These are phyloP conservation scores for Brassica juncea DNA, from an alignment of 345 rosid species.

Conservation along the genomic window DNA sequence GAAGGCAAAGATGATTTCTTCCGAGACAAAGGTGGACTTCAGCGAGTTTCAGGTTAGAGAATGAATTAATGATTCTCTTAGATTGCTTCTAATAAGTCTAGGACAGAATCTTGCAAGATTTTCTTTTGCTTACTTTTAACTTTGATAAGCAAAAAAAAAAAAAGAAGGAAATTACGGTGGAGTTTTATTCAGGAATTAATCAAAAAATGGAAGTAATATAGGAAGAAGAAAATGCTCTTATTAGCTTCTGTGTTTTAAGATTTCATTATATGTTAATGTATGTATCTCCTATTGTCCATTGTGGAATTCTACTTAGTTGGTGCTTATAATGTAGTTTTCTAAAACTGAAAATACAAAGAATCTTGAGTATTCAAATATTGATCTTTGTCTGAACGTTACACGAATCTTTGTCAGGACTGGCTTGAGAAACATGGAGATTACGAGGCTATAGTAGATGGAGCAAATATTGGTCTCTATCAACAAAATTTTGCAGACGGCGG, in stretches of 20 bases:
- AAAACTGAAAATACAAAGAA: not conserved
- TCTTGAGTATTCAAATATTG: not conserved
- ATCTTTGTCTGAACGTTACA: not conserved
- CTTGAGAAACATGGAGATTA: constrained; percentile 59
- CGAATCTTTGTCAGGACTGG: constrained; percentile 57
- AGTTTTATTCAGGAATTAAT: not conserved
- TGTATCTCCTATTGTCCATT: not conserved
- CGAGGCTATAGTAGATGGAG: constrained; percentile 87
- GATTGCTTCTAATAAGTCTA: not conserved
- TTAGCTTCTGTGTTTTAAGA: not conserved
- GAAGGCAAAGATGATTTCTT: constrained; percentile 59
- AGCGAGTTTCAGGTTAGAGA: constrained; percentile 70
- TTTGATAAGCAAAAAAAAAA: not conserved
- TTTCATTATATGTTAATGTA: not conserved
- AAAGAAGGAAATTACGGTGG: too few relatives aligned
- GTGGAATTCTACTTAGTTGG: not conserved
- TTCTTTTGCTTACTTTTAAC: not conserved
- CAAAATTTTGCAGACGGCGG: constrained; percentile 90
- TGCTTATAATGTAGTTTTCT: not conserved
- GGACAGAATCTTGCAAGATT: not conserved
- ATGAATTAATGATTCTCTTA: not conserved
- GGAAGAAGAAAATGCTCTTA: not conserved
- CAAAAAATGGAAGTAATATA: not conserved
- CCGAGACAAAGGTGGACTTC: constrained; percentile 60
- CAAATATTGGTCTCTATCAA: constrained; percentile 86